A percentile compares a stretch with the other conserved stretches of the same genome.
Conservation (phyloP, 2,329 filamentous ascomycete species). For the Venturia aucupariae region DNA sequence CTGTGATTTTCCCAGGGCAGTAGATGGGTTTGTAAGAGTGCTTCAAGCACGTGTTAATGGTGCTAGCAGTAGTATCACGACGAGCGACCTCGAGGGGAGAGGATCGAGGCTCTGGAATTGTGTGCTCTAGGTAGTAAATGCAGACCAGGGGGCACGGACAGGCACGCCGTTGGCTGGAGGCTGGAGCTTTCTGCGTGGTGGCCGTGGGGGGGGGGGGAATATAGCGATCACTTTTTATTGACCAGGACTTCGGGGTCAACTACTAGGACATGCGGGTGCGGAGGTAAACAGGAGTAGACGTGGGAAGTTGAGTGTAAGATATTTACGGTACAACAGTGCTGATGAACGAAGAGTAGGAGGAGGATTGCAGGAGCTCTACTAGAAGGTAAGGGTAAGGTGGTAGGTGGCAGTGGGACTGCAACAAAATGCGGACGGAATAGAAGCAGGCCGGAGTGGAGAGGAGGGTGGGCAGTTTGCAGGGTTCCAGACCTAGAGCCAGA, state of each 20-base stretch:
- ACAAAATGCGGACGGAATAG: background rate
- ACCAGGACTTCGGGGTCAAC: background rate
- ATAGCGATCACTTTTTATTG: background rate
- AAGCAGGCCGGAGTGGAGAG: background rate
- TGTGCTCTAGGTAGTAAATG: background rate
- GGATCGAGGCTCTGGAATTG: slow-evolving; percentile 1
- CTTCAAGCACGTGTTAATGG: background rate
- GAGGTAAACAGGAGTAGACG: background rate
- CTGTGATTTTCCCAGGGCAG: background rate
- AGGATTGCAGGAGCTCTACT: background rate
- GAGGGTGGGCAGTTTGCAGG: background rate
- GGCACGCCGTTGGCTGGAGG: background rate
- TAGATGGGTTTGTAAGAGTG: background rate
- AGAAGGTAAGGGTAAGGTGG: too few relatives aligned
- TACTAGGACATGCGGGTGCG: background rate
- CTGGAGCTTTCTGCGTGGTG: background rate
- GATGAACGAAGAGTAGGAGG: too few relatives aligned
- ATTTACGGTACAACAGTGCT: too few relatives aligned
- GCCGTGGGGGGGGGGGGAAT: background rate
- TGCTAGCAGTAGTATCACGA: background rate
- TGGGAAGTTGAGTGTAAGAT: too few relatives aligned
- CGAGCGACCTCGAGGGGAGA: background rate
- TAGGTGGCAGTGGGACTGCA: too few relatives aligned
- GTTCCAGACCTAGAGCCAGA: background rate
- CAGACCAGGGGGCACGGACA: background rate